Evolutionary conservation across 2,329 filamentous ascomycete species (phyloP).

Genomic region (Penicillium corylophilum): DNA sequence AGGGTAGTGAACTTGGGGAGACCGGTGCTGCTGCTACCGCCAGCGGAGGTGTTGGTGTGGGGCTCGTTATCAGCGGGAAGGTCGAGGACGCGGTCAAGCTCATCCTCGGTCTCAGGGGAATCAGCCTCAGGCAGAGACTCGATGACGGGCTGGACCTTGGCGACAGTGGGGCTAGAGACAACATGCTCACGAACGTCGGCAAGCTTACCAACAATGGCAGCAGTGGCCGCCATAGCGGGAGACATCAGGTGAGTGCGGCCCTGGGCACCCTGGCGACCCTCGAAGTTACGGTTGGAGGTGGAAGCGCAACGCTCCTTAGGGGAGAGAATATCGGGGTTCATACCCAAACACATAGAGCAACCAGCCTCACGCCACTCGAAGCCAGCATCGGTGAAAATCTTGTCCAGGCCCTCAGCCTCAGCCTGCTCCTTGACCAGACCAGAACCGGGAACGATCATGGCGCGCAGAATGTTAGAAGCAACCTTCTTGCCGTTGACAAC

Average conservation of each 20-base stretch:
- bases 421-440: slow-evolving; percentile 91
- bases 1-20: slow-evolving; percentile 81
- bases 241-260: slow-evolving; percentile 95
- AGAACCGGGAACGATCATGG: slow-evolving; percentile 94
- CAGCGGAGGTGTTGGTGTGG: slow-evolving; percentile 59
- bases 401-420: slow-evolving; percentile 87
- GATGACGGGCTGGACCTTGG: slow-evolving; percentile 57
- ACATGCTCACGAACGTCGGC: slow-evolving; percentile 83
- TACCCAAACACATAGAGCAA: slow-evolving; percentile 98
- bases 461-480: slow-evolving; percentile 83
- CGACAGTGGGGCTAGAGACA: slow-evolving; percentile 45
- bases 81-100: slow-evolving; percentile 64
- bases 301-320: slow-evolving; percentile 91
- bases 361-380: slow-evolving; percentile 98
- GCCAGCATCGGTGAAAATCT: slow-evolving; percentile 85
- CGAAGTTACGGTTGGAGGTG: slow-evolving; percentile 96
- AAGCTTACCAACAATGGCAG: slow-evolving; percentile 85
- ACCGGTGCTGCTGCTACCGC: slow-evolving; percentile 54
- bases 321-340: slow-evolving; percentile 97
- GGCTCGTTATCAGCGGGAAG: slow-evolving; percentile 62
- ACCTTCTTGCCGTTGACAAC: slow-evolving; percentile 86
- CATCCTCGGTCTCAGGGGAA: slow-evolving; percentile 60
- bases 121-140: slow-evolving; percentile 61
- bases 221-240: slow-evolving; percentile 92
- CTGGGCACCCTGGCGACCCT: slow-evolving; percentile 88